Evolutionary conservation across 116 monocot genomes (phyloP), one percentile per base, ranked within the genome.

Genomic region (Zostera marina): DNA sequence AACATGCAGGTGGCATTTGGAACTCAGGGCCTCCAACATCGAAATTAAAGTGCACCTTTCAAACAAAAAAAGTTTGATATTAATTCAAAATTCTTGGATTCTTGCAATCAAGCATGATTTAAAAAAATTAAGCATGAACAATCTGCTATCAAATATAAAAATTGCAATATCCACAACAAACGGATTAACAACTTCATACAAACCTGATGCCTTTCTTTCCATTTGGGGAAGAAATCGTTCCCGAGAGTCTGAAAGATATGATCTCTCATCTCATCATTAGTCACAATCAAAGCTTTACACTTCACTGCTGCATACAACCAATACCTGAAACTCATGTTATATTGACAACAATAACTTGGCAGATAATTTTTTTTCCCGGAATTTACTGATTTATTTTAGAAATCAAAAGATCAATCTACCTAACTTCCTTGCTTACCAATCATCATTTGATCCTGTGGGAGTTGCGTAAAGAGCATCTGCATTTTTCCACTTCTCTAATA

Each of bases 301-400:
- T 77, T 91, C 46, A 91, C 82, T 70, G 85, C 91, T 79, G 91
- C 91, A 82, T 85, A 91, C 60, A 91, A 82, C 91, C 91, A 91
- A 68, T 82, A 91, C 85, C 91, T 91, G 85, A 81, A 81, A 61
- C 67, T 73, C 63, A 78, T 69, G 49, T 51, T 51, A 51, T 51
- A 51, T 51, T 51, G 49, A 16, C 49, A 19, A 19, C 20, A 51
- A 51, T 19, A 10, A 51, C 9, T 19, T 51, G 15, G 16, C 20
- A 8, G 49, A 51, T 51, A 21, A n/a, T n/a, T n/a, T n/a, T n/a
- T n/a, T n/a, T n/a, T n/a, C n/a, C n/a, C 32, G 5, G 4, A 32
- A 32, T 32, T 32, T 32, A 32, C 32, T 45, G 1, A 45, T 11
- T 45, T 14, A 45, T 45, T 45, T 45, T 11, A 11, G 14, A 45